Evolutionary conservation across 768 basidiomycete genomes (phyloP).

Genomic region (Favolaschia claudopus): DNA sequence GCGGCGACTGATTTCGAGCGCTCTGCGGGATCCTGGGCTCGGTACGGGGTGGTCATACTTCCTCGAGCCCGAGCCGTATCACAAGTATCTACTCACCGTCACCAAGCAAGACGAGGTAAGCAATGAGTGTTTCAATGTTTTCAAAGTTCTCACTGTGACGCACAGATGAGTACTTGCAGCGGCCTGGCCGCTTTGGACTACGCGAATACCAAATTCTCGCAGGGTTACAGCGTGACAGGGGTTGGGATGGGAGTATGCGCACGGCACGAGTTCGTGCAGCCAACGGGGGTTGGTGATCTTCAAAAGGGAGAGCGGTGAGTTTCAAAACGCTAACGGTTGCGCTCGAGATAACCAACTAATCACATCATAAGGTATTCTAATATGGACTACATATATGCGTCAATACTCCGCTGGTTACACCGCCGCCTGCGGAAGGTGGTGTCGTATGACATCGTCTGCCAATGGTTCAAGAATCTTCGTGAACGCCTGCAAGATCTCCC

Average conservation of each 20-base stretch:
- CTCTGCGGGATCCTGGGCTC: slow-evolving; percentile 11
- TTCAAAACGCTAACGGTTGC: too few relatives aligned
- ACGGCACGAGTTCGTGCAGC: too few relatives aligned
- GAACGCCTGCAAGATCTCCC: too few relatives aligned
- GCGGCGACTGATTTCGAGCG: slow-evolving; percentile 2
- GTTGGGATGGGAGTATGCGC: too few relatives aligned
- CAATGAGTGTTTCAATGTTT: not conserved
- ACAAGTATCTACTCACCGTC: slow-evolving; percentile 15
- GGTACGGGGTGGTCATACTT: slow-evolving; percentile 14
- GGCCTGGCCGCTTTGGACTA: too few relatives aligned
- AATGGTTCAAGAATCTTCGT: too few relatives aligned
- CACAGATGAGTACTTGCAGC: too few relatives aligned
- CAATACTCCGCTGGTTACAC: not conserved
- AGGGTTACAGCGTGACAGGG: too few relatives aligned
- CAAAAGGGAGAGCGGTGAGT: too few relatives aligned
- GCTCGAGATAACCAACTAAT: not conserved
- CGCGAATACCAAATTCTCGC: too few relatives aligned
- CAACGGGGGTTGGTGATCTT: not conserved
- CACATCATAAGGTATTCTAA: not conserved
- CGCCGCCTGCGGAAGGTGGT: not conserved
- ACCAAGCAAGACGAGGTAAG: slow-evolving; percentile 28
- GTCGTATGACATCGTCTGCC: not conserved
- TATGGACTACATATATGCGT: not conserved
- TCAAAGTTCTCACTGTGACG: not conserved
- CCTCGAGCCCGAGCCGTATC: not conserved